Evolutionary conservation across 768 basidiomycete genomes (phyloP).

Genomic region (Clitopilus passeckerianus): DNA sequence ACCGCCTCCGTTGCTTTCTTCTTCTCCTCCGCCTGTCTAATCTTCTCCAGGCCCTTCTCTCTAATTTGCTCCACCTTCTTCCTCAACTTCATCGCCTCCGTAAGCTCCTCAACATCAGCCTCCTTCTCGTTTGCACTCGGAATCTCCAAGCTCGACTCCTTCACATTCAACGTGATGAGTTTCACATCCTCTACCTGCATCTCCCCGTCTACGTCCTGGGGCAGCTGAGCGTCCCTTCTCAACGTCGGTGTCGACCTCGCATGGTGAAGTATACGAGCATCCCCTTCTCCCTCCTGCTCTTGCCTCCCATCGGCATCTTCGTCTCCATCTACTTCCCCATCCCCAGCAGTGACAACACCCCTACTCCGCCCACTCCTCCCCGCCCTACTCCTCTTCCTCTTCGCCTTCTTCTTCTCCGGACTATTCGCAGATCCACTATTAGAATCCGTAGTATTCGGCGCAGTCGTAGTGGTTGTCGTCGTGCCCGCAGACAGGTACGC

Average conservation of each 20-base stretch:
- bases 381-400: background rate
- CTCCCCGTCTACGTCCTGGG: background rate
- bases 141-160: background rate
- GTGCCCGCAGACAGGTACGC: background rate
- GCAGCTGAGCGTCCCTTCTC: background rate
- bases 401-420: conserved; percentile 2
- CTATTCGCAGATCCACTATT: background rate
- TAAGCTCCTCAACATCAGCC: background rate
- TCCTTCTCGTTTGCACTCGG: background rate
- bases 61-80: background rate
- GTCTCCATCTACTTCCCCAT: conserved; percentile 1
- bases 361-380: background rate
- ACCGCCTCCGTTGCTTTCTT: background rate
- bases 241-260: background rate
- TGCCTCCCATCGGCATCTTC: background rate
- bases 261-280: background rate
- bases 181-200: background rate
- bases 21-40: background rate
- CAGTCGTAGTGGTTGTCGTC: conserved; percentile 1
- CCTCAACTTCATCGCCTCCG: background rate
- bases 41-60: conserved; percentile 1
- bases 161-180: background rate
- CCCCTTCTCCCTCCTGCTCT: background rate
- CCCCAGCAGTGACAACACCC: background rate
- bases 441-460: conserved; percentile 1